Evolutionary conservation across 2,329 filamentous ascomycete genomes (phyloP), one percentile per base, ranked within the genome.

Genomic region (Falciphora oryzae): DNA sequence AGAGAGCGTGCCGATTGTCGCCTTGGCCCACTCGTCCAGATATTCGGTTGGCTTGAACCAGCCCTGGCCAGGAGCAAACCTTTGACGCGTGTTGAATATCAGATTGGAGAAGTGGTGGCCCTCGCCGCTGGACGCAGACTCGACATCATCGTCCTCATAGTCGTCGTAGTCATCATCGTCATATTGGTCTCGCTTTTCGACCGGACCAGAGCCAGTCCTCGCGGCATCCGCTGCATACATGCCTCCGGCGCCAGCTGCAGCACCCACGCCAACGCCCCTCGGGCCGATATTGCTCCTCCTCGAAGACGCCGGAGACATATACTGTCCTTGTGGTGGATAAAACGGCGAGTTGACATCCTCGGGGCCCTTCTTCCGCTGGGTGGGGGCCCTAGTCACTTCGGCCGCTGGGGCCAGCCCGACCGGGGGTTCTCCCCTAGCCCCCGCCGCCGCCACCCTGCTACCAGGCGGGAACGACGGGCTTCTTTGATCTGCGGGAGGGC

Each of bases 11-110:
- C 88, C 89, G 44, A 88, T 80, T 0, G 84, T 85, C 10, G 83
- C 88, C 70, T 86, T 87, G 72, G 84, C 88, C 89, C 90, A 93
- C 72, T 93, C 90, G 44, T 91, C 84, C 10, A 93, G 78, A 71
- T 85, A 87, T 64, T 79, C 76, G 0, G 85, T 81, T 4, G 84
- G 79, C 35, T 85, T 76, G 71, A 91, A 92, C 53, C 84, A 74
- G 22, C 83, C 83, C 63, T 83, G 75, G 44, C 84, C 80, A 13
- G 83, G 83, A 50, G 71, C 72, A 65, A 81, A 72, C 28, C 78
- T 75, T 59, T 79, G 75, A 16, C 74, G 75, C 57, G 73, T 77
- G 68, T 72, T 81, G 74, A 73, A 82, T 62, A 75, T 73, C 74
- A 74, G 76, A 67, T 75, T 81, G 56, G 73, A 79, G 64, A 78